These are phyloP conservation scores for Aeminium ludgeri DNA, from an alignment of 495 filamentous ascomycete genomes.

Conservation along the genomic window DNA sequence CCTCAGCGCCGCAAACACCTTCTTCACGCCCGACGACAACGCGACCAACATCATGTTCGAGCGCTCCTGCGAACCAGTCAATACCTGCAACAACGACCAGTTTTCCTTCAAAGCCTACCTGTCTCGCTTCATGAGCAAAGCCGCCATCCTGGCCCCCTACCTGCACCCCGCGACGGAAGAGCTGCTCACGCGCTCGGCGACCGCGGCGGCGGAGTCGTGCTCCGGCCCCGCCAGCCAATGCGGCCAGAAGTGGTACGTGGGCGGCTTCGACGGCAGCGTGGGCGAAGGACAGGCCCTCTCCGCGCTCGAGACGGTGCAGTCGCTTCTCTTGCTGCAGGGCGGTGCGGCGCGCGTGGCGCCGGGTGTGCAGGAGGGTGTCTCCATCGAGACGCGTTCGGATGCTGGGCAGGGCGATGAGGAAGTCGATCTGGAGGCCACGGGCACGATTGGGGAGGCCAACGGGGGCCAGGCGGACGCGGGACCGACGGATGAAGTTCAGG, in stretches of 20 bases:
- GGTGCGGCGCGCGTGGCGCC: no score
- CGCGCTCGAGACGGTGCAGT: constrained; percentile 50
- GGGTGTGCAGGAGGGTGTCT: no score
- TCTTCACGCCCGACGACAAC: constrained; percentile 25
- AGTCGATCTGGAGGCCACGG: no score
- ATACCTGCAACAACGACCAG: constrained; percentile 28
- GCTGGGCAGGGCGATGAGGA: no score
- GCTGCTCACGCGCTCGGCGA: constrained; percentile 22
- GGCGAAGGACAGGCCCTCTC: constrained; percentile 52
- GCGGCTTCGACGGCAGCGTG: constrained; percentile 23
- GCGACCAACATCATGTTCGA: constrained; percentile 30
- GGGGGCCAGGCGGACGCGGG: no score
- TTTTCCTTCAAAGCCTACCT: constrained; percentile 32
- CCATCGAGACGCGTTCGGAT: no score
- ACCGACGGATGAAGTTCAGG: no score
- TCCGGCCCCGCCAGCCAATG: constrained; percentile 29
- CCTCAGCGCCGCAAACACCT: constrained; percentile 9
- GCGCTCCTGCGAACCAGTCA: constrained; percentile 23
- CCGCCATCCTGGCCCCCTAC: constrained; percentile 26
- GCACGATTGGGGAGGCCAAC: no score
- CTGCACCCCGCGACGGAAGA: constrained; percentile 19
- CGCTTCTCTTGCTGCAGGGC: background rate
- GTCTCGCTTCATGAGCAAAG: constrained; percentile 28
- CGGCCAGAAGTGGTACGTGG: constrained; percentile 26
- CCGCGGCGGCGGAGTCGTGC: constrained; percentile 26